A percentile compares a stretch with the other conserved stretches of the same genome.
phyloP scores from a whole-genome alignment of 768 basidiomycete genomes.

The Phylloporus sp. region DNA sequence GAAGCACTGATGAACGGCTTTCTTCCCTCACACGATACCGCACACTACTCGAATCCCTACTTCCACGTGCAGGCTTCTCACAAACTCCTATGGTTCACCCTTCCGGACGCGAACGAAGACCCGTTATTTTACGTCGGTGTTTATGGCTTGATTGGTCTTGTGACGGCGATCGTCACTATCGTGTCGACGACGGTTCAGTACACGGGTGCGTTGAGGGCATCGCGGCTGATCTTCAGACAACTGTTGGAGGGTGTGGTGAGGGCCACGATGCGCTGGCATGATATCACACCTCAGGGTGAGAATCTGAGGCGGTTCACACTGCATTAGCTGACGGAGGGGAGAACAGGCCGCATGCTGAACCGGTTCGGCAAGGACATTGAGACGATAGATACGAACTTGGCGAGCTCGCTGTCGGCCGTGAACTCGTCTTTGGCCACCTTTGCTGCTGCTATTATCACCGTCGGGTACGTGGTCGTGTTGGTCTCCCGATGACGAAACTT shows the following conservation, averaged over 20 bases:
- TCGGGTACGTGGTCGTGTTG: constrained; percentile 44
- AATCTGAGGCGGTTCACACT: not conserved
- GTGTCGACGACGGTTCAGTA: constrained; percentile 49
- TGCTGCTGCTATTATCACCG: constrained; percentile 67
- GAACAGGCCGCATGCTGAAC: constrained; percentile 73
- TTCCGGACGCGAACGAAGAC: constrained; percentile 50
- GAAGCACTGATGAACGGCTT: constrained; percentile 26
- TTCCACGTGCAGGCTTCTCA: constrained; percentile 14
- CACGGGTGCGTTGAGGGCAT: constrained; percentile 43
- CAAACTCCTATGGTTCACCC: constrained; percentile 13
- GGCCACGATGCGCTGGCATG: constrained; percentile 82
- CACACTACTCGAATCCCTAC: constrained; percentile 14
- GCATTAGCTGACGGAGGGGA: not conserved
- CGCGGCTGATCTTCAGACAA: constrained; percentile 38
- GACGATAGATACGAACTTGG: constrained; percentile 74
- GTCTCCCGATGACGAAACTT: constrained; percentile 5
- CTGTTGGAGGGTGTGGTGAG: constrained; percentile 66
- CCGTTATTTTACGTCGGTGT: constrained; percentile 70
- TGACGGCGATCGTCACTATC: constrained; percentile 43
- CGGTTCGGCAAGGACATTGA: constrained; percentile 86
- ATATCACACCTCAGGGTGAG: constrained; percentile 73
- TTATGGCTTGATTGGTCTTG: constrained; percentile 57
- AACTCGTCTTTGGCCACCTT: constrained; percentile 75
- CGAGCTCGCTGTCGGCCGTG: constrained; percentile 65
- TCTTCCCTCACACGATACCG: constrained; percentile 16